Conservation (phyloP, 495 filamentous ascomycete species). For the Lasiosphaeria miniovina region DNA sequence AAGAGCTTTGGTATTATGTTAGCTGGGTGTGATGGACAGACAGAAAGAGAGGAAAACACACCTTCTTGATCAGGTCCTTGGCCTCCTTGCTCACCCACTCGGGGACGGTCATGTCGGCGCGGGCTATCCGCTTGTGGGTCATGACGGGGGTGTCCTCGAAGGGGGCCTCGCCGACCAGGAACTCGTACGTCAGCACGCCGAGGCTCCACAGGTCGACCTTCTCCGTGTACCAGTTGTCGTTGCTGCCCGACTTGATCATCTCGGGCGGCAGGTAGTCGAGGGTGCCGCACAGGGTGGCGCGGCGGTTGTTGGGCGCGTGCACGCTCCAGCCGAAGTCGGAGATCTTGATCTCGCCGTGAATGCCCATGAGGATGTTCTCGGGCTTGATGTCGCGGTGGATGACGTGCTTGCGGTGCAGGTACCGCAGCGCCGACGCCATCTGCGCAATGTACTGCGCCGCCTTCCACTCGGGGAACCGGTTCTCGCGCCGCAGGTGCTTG, state of each 20-base stretch:
- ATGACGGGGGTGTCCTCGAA: slow-evolving; percentile 95
- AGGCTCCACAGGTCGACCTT: slow-evolving; percentile 96
- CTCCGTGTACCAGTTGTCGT: slow-evolving; percentile 85
- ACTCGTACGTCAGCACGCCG: slow-evolving; percentile 94
- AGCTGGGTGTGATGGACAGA: background rate
- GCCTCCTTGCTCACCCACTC: slow-evolving; percentile 88
- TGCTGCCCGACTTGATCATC: slow-evolving; percentile 81
- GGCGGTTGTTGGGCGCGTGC: slow-evolving; percentile 90
- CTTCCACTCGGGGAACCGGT: slow-evolving; percentile 91
- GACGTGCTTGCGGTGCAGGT: slow-evolving; percentile 95
- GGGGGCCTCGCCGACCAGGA: slow-evolving; percentile 90
- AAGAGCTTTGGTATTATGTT: slow-evolving; percentile 59
- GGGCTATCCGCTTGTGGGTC: slow-evolving; percentile 88
- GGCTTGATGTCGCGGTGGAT: slow-evolving; percentile 99
- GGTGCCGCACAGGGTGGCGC: slow-evolving; percentile 95
- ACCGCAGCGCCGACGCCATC: slow-evolving; percentile 90
- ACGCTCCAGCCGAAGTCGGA: slow-evolving; percentile 99
- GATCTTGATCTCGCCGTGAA: slow-evolving; percentile 98
- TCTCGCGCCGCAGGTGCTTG: slow-evolving; percentile 88
- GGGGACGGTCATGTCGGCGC: slow-evolving; percentile 92
- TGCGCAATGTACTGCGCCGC: slow-evolving; percentile 96
- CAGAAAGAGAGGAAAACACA: slow-evolving; percentile 2
- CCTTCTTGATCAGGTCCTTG: slow-evolving; percentile 69
- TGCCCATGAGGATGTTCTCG: slow-evolving; percentile 95
- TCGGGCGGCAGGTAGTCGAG: slow-evolving; percentile 98